These are phyloP conservation scores for Wickerhamiella sorbophila DNA, from an alignment of 805 yeast genomes.

Conservation along the genomic window DNA sequence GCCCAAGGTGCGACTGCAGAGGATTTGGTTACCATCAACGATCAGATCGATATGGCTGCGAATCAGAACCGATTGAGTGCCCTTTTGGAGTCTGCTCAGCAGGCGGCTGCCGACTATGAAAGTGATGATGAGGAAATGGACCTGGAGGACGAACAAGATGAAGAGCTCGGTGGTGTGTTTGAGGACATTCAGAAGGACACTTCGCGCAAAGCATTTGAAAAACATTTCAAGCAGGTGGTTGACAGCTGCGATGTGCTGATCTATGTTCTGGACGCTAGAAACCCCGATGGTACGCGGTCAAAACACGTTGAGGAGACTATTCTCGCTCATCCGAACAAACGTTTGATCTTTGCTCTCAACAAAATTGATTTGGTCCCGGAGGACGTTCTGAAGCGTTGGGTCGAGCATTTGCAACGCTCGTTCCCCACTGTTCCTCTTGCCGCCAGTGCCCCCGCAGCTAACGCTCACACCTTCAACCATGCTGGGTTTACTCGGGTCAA, in stretches of 20 bases:
- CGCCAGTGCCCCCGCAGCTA: slow-evolving; percentile 52
- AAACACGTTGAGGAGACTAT: slow-evolving; percentile 84
- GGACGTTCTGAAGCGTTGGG: slow-evolving; percentile 70
- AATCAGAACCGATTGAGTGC: slow-evolving; percentile 58
- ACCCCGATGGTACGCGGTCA: slow-evolving; percentile 91
- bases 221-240: slow-evolving; percentile 82
- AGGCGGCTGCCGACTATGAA: slow-evolving; percentile 69
- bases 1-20: slow-evolving; percentile 28
- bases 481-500: slow-evolving; percentile 55
- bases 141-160: slow-evolving; percentile 33
- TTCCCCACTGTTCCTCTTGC: slow-evolving; percentile 92
- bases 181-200: slow-evolving; percentile 30
- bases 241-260: slow-evolving; percentile 83
- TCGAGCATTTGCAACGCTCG: slow-evolving; percentile 55
- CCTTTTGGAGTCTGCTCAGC: slow-evolving; percentile 75
- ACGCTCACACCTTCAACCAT: slow-evolving; percentile 48
- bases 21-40: slow-evolving; percentile 28
- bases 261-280: slow-evolving; percentile 94
- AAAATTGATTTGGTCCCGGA: slow-evolving; percentile 90
- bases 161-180: slow-evolving; percentile 27
- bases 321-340: slow-evolving; percentile 61
- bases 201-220: slow-evolving; percentile 69
- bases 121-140: slow-evolving; percentile 29
- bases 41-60: slow-evolving; percentile 25
- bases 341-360: slow-evolving; percentile 74